Evolutionary conservation across 768 basidiomycete species (phyloP).

Genomic region (Tricholoma hemisulphureum): DNA sequence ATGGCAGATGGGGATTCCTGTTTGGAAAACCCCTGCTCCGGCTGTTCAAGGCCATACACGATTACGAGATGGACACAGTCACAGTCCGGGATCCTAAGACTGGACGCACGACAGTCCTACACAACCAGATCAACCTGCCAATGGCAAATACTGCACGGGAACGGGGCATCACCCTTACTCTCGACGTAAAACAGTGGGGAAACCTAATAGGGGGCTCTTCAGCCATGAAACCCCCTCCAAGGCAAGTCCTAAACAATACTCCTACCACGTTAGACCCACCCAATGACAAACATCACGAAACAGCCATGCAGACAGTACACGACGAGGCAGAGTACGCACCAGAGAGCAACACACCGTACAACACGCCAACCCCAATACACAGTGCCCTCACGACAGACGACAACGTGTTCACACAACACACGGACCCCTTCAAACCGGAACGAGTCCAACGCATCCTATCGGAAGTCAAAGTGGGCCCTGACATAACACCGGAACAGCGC

Average conservation of each 20-base stretch:
- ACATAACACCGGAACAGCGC: slow-evolving; percentile 19
- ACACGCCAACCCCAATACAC: no score
- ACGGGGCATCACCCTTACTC: background rate
- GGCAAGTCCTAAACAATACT: background rate
- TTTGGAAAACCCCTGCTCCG: slow-evolving; percentile 27
- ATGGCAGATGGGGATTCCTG: background rate
- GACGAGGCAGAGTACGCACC: no score
- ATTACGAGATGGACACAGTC: slow-evolving; percentile 19
- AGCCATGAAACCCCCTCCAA: background rate
- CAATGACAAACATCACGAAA: no score
- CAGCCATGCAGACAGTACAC: no score
- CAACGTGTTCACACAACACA: background rate
- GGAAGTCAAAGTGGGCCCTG: background rate
- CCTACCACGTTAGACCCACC: no score
- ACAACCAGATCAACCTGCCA: background rate
- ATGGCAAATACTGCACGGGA: background rate
- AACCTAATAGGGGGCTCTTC: background rate
- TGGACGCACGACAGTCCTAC: background rate
- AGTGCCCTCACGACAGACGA: no score
- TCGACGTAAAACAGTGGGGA: background rate
- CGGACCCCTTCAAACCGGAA: background rate
- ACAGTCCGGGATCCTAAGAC: background rate
- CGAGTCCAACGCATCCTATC: background rate
- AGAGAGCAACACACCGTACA: no score
- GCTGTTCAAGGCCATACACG: slow-evolving; percentile 13